Percentiles rank a stretch among this genome's conserved stretches.
Conservation (phyloP, 768 basidiomycete genomes). For the Hericium rajendrae region DNA sequence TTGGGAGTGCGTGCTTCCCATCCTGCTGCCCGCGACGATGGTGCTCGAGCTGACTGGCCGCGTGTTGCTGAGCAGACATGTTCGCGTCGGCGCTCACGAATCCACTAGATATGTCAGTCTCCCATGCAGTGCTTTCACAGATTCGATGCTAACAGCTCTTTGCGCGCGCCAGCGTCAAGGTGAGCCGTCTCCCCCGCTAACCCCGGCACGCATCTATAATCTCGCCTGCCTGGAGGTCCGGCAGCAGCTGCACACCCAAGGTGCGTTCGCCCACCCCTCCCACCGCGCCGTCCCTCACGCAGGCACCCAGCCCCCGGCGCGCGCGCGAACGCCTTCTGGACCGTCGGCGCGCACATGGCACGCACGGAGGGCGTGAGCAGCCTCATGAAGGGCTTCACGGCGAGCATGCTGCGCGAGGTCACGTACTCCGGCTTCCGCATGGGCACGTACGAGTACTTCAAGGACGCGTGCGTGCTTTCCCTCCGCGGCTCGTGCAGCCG, state of each 20-base stretch:
- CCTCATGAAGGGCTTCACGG: conserved; percentile 24
- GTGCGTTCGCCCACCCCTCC: conserved; percentile 7
- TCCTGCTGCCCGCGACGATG: background rate
- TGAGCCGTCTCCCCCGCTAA: background rate
- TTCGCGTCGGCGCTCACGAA: conserved; percentile 25
- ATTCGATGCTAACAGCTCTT: background rate
- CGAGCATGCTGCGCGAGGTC: conserved; percentile 26
- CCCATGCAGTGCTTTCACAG: background rate
- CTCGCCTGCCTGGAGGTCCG: conserved; percentile 17
- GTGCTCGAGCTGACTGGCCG: too few species aligned
- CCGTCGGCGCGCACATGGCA: conserved; percentile 24
- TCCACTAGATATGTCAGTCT: conserved; percentile 25
- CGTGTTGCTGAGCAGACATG: conserved; percentile 19
- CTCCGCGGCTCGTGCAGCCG: background rate
- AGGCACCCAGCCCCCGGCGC: conserved; percentile 18
- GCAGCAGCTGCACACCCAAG: conserved; percentile 24
- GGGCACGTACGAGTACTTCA: conserved; percentile 29
- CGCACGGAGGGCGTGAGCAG: conserved; percentile 23
- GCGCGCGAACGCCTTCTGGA: conserved; percentile 23
- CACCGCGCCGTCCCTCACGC: background rate
- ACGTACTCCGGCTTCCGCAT: conserved; percentile 27
- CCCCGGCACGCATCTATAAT: background rate
- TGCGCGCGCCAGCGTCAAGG: conserved; percentile 18
- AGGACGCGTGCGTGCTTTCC: conserved; percentile 20
- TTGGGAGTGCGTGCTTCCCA: conserved; percentile 3